Evolutionary conservation across 2,329 filamentous ascomycete genomes (phyloP).

Genomic region (Pseudogymnoascus sp.): DNA sequence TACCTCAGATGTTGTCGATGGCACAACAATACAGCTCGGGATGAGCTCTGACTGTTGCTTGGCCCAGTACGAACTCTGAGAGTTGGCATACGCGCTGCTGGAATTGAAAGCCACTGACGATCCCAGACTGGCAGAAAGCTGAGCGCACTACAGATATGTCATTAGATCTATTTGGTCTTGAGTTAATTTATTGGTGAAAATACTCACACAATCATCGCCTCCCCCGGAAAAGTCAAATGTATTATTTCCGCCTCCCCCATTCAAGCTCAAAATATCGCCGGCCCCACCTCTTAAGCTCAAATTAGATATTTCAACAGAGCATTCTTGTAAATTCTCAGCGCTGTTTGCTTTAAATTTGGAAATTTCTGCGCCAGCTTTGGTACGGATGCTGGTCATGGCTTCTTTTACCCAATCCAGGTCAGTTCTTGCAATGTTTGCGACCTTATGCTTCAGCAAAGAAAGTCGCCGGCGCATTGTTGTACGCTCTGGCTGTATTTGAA

Average conservation of each 20-base stretch:
- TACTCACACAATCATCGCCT: not conserved
- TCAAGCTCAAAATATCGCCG: not conserved
- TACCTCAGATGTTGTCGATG: conserved; percentile 4
- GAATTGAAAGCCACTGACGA: not conserved
- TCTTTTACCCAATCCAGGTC: not conserved
- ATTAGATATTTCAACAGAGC: not conserved
- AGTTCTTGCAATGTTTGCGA: not conserved
- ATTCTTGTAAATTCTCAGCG: not conserved
- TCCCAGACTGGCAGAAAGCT: not conserved
- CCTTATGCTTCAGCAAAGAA: not conserved
- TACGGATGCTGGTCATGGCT: not conserved
- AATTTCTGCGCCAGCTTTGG: not conserved
- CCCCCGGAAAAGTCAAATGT: not conserved
- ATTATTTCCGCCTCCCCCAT: not conserved
- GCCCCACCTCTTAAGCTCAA: not conserved
- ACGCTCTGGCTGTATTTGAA: not conserved
- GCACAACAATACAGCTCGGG: conserved; percentile 11
- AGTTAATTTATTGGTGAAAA: not conserved
- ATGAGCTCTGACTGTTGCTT: not conserved
- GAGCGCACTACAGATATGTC: not conserved
- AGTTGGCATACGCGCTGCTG: not conserved
- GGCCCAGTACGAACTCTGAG: not conserved
- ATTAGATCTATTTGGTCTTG: not conserved
- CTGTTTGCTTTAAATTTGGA: not conserved
- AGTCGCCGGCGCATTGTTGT: not conserved